Conservation (phyloP, 2,329 filamentous ascomycete species). For the Neonectria faginata region DNA sequence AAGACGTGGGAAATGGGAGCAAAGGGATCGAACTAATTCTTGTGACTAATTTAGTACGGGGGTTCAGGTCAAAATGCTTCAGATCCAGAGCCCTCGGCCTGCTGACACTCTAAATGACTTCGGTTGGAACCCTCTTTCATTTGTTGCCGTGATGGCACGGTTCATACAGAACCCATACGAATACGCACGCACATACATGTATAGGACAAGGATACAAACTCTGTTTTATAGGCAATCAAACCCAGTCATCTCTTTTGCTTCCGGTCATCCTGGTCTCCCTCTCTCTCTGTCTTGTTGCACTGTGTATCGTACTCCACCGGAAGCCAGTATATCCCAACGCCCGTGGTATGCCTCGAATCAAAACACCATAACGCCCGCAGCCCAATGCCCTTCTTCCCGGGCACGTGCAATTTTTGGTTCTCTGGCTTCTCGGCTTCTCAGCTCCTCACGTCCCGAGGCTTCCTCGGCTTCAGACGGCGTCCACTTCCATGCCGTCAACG, state of each 20-base stretch:
- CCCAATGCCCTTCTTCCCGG: constrained; percentile 25
- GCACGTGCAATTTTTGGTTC: constrained; percentile 23
- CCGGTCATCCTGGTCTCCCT: background rate
- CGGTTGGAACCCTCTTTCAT: background rate
- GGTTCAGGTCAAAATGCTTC: no score
- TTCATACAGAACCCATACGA: background rate
- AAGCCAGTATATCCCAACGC: constrained; percentile 33
- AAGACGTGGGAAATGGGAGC: background rate
- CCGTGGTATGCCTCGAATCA: constrained; percentile 32
- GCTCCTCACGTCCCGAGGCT: background rate
- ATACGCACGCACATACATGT: background rate
- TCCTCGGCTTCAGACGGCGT: constrained; percentile 3
- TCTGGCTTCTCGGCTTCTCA: constrained; percentile 10
- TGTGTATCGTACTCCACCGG: constrained; percentile 20
- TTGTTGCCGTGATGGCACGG: no score
- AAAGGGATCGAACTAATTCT: background rate
- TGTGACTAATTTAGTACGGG: background rate
- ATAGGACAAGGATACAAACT: background rate
- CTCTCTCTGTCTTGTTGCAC: constrained; percentile 22
- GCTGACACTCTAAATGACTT: background rate
- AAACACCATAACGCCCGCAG: constrained; percentile 30
- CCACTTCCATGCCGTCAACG: constrained; percentile 28
- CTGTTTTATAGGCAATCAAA: background rate
- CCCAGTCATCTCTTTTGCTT: background rate
- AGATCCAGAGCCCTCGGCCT: background rate